phyloP scores from a whole-genome alignment of 441 rosid genomes.

The Gossypium laxum region DNA sequence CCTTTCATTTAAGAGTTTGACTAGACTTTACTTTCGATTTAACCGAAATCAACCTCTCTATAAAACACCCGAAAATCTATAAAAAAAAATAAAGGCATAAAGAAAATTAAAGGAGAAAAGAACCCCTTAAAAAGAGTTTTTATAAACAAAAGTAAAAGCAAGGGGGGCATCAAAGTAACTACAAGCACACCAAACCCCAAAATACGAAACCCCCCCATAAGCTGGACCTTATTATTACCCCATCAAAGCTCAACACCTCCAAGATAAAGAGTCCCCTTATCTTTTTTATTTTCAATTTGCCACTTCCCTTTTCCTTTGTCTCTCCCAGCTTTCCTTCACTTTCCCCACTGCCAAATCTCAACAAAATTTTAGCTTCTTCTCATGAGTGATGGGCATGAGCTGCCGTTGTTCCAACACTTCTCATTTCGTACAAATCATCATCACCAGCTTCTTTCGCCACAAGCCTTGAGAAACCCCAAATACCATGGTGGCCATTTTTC shows the following conservation, averaged over 20 bases:
- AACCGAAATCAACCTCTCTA: too few species aligned
- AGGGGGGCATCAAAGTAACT: conserved; percentile 16
- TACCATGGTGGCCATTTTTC: not conserved
- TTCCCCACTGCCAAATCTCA: not conserved
- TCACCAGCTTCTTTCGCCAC: conserved; percentile 74
- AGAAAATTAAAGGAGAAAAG: not conserved
- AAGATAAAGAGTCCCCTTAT: not conserved
- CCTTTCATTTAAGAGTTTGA: too few species aligned
- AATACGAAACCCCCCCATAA: not conserved
- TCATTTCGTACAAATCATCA: conserved; percentile 58
- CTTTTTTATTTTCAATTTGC: not conserved
- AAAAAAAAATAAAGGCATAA: not conserved
- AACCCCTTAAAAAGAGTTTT: not conserved
- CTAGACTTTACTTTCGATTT: too few species aligned
- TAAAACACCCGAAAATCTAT: too few species aligned
- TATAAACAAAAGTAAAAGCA: not conserved
- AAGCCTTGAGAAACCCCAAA: conserved; percentile 25
- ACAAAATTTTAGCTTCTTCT: conserved; percentile 17
- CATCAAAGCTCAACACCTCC: not conserved
- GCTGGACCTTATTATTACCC: conserved; percentile 19
- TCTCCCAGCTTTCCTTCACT: not conserved
- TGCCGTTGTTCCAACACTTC: conserved; percentile 53
- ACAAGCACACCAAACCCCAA: not conserved
- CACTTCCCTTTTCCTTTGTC: not conserved
- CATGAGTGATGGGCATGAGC: conserved; percentile 54